Evolutionary conservation across 73 alveolate species (phyloP).

Genomic region (Symbiodinium natans): DNA sequence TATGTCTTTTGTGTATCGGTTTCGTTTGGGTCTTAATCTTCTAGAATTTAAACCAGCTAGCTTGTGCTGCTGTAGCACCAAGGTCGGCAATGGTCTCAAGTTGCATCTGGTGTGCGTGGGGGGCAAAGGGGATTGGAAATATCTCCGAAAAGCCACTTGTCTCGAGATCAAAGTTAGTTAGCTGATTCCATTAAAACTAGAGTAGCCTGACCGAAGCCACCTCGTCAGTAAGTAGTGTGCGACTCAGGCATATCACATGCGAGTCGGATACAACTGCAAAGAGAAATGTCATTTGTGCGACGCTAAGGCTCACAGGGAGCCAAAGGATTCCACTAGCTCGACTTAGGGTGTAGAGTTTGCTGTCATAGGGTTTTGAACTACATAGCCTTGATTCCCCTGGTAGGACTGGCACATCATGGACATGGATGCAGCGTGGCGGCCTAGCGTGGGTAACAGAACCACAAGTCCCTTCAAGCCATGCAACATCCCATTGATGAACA

Average conservation of each 20-base stretch:
- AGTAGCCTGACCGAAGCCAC: background rate
- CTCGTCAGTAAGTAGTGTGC: background rate
- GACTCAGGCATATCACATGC: conserved; percentile 4
- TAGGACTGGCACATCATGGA: background rate
- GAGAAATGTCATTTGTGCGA: conserved; percentile 46
- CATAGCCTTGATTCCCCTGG: too few species aligned
- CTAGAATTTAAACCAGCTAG: too few species aligned
- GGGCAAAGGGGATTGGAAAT: conserved; percentile 43
- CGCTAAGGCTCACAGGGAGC: background rate
- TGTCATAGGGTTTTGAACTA: too few species aligned
- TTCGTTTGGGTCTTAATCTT: too few species aligned
- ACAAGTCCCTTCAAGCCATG: background rate
- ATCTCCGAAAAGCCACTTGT: background rate
- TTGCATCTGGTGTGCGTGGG: background rate
- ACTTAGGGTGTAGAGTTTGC: too few species aligned
- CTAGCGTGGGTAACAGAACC: background rate
- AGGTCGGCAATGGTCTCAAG: background rate
- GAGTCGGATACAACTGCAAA: conserved; percentile 16
- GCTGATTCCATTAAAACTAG: background rate
- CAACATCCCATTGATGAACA: conserved; percentile 13
- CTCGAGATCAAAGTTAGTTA: background rate
- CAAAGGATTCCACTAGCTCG: too few species aligned
- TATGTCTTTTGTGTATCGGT: too few species aligned
- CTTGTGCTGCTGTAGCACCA: too few species aligned
- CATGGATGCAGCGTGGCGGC: background rate